These are phyloP conservation scores for Brasilioporus rufonigricans DNA, from an alignment of 768 basidiomycete genomes.

Conservation along the genomic window DNA sequence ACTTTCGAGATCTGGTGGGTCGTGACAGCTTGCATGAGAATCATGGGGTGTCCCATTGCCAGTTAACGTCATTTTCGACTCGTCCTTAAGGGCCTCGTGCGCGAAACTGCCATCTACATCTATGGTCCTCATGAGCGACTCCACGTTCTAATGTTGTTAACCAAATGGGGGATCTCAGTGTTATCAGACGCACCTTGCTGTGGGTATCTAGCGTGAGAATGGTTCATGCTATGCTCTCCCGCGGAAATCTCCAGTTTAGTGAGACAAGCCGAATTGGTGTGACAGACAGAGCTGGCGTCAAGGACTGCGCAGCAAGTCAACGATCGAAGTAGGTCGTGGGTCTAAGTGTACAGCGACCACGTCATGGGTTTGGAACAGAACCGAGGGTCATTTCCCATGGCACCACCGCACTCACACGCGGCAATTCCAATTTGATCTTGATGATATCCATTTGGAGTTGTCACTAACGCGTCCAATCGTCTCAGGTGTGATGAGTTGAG, in stretches of 20 bases:
- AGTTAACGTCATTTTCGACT: neutral
- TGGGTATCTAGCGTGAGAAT: constrained; percentile 4
- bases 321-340: neutral
- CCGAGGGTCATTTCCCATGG: neutral
- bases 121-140: constrained; percentile 14
- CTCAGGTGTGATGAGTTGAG: too few relatives aligned
- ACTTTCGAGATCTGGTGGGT: constrained; percentile 5
- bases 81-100: constrained; percentile 13
- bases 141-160: neutral
- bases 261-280: neutral
- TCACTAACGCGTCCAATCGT: neutral
- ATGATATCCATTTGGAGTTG: neutral
- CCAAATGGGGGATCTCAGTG: neutral
- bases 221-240: constrained; percentile 7
- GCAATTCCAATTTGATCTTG: neutral
- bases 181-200: constrained; percentile 11
- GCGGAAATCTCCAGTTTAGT: too few relatives aligned
- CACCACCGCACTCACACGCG: neutral
- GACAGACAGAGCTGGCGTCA: neutral
- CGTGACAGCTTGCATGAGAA: neutral
- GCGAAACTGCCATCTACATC: neutral
- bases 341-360: too few relatives aligned
- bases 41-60: neutral
- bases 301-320: neutral
- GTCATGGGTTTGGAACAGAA: neutral